Evolutionary conservation across 495 filamentous ascomycete species (phyloP).

Genomic region (Alectoria sarmentosa): DNA sequence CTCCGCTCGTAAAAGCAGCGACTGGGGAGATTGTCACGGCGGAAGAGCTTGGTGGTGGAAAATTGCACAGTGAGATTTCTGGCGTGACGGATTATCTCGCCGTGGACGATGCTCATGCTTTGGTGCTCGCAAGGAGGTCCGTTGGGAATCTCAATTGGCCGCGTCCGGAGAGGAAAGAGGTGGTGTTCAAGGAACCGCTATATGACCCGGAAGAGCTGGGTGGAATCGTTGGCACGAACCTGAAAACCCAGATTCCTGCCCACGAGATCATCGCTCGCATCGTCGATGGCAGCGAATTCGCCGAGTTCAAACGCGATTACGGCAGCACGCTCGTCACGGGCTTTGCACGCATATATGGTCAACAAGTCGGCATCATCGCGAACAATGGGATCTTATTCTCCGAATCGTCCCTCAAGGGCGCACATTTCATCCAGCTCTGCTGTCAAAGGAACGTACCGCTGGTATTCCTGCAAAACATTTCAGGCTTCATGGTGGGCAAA

Average conservation of each 20-base stretch:
- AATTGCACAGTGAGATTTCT: conserved; percentile 79
- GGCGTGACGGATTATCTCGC: conserved; percentile 97
- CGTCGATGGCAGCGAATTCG: conserved; percentile 82
- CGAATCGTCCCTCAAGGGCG: conserved; percentile 81
- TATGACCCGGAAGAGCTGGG: conserved; percentile 75
- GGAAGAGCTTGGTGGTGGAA: conserved; percentile 91
- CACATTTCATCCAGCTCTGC: conserved; percentile 98
- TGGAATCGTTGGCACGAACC: conserved; percentile 84
- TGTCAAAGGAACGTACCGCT: conserved; percentile 82
- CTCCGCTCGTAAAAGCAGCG: conserved; percentile 91
- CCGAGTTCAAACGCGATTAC: conserved; percentile 93
- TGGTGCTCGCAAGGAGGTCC: conserved; percentile 78
- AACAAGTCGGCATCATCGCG: conserved; percentile 87
- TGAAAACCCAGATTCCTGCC: conserved; percentile 73
- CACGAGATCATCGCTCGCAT: conserved; percentile 92
- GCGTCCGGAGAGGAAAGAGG: conserved; percentile 27
- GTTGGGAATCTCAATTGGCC: conserved; percentile 88
- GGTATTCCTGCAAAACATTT: conserved; percentile 94
- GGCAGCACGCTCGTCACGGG: conserved; percentile 84
- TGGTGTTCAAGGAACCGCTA: conserved; percentile 58
- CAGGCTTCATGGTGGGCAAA: conserved; percentile 93
- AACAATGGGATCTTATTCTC: conserved; percentile 99
- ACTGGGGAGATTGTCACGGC: conserved; percentile 91
- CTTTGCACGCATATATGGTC: conserved; percentile 84
- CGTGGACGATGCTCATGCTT: conserved; percentile 86